A percentile compares a stretch with the other conserved stretches of the same genome.
phyloP scores from a whole-genome alignment of 2,329 filamentous ascomycete species.

The Pestalotiopsis sp. region DNA sequence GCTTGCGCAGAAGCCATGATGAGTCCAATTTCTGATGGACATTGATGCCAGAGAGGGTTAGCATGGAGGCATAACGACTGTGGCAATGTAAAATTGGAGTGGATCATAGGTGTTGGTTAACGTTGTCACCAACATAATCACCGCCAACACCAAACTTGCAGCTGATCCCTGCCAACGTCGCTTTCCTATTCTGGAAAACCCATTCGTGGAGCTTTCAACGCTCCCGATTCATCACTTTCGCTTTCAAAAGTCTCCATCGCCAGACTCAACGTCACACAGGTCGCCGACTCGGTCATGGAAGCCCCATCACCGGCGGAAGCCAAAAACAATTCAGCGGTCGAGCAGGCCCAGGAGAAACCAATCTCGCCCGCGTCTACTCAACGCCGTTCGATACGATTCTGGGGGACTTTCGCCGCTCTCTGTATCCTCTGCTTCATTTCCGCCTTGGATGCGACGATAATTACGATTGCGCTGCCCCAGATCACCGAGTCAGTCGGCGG shows the following conservation, averaged over 20 bases:
- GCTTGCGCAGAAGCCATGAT: background rate
- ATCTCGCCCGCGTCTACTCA: background rate
- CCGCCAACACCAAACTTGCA: background rate
- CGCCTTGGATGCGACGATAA: conserved; percentile 7
- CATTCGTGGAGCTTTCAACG: too few species aligned
- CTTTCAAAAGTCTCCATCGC: background rate
- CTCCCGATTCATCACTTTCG: background rate
- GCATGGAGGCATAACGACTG: too few species aligned
- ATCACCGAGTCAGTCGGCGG: conserved; percentile 8
- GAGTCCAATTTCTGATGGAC: background rate
- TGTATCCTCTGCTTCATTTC: background rate
- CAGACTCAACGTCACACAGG: too few species aligned
- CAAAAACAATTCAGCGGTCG: background rate
- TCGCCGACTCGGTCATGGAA: background rate
- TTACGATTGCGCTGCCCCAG: conserved; percentile 1
- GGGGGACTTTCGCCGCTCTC: background rate
- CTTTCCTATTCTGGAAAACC: too few species aligned
- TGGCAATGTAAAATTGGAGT: too few species aligned
- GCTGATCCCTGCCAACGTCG: background rate
- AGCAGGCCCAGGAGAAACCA: background rate
- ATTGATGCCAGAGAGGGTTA: too few species aligned
- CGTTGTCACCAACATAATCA: background rate
- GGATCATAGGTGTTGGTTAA: too few species aligned
- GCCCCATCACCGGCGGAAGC: background rate
- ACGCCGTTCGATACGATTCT: background rate